A percentile compares a stretch with the other conserved stretches of the same genome.
Conservation (phyloP, 257 asterid genomes). For the Solanum verrucosum region DNA sequence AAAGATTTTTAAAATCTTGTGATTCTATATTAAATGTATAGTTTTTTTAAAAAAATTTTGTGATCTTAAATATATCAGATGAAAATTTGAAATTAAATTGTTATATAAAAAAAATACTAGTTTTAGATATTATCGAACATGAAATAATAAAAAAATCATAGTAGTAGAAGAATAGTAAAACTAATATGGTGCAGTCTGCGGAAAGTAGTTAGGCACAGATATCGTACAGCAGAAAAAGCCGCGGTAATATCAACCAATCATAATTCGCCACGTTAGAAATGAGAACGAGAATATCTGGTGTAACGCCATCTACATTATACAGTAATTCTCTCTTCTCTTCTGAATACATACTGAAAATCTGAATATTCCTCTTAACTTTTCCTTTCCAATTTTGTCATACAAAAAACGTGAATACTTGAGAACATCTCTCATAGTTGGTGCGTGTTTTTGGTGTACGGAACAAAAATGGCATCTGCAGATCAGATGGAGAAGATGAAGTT, state of each 20-base stretch:
- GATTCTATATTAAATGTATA: not conserved
- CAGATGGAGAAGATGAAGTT: slow-evolving; percentile 16
- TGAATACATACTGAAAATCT: not conserved
- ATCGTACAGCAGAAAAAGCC: not conserved
- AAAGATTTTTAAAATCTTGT: no score
- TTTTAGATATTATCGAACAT: not conserved
- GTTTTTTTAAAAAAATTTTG: no score
- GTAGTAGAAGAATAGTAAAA: not conserved
- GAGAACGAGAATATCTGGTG: no score
- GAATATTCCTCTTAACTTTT: not conserved
- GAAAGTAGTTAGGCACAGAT: not conserved
- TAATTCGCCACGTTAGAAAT: not conserved
- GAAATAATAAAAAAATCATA: no score
- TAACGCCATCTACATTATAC: not conserved
- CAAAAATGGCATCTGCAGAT: slow-evolving; percentile 9
- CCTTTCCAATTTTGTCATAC: not conserved
- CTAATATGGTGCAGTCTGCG: not conserved
- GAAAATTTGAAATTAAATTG: no score
- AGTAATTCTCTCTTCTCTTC: not conserved
- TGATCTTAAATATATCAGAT: no score
- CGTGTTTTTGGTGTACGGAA: not conserved
- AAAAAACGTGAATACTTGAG: not conserved
- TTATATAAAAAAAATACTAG: no score
- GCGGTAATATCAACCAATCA: not conserved
- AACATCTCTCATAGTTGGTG: not conserved